A percentile compares a stretch with the other conserved stretches of the same genome.
These are phyloP conservation scores for Wickerhamiella kurtzmanii DNA, from an alignment of 805 yeast genomes.

Conservation along the genomic window DNA sequence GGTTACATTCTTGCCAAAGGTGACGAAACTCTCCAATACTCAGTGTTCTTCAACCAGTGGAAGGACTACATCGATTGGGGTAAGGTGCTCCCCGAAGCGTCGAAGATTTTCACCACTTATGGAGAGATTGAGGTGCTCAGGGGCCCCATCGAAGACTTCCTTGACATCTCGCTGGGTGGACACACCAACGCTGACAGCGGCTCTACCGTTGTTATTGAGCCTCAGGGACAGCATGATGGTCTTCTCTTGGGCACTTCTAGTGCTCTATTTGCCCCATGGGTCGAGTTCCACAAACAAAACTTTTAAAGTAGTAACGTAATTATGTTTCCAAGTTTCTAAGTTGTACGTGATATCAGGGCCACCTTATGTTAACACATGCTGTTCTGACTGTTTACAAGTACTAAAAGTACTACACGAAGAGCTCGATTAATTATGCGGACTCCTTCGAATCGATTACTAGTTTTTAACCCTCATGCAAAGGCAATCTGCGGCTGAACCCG, in stretches of 20 bases:
- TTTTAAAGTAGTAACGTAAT: too few species aligned
- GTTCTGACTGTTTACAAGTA: too few species aligned
- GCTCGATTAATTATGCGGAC: too few species aligned
- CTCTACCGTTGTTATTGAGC: background rate
- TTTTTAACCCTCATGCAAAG: too few species aligned
- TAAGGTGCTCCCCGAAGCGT: conserved; percentile 3
- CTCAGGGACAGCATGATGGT: background rate
- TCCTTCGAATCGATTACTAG: too few species aligned
- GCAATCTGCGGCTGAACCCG: too few species aligned
- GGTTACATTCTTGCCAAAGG: background rate
- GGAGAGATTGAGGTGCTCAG: conserved; percentile 13
- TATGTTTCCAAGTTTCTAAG: too few species aligned
- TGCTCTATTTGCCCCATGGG: background rate
- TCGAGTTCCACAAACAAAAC: background rate
- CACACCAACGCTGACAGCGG: background rate
- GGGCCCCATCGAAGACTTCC: conserved; percentile 5
- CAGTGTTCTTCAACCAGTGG: background rate
- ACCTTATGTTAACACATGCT: too few species aligned
- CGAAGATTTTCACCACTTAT: conserved; percentile 3
- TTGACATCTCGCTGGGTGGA: background rate
- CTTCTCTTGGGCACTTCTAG: background rate
- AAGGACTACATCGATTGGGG: conserved; percentile 2
- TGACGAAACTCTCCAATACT: background rate
- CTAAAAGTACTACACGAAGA: too few species aligned
- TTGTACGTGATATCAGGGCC: too few species aligned